Evolutionary conservation across 345 rosid species (phyloP), one percentile per base, ranked within the genome.

Genomic region (Diplotaxis tenuifolia): DNA sequence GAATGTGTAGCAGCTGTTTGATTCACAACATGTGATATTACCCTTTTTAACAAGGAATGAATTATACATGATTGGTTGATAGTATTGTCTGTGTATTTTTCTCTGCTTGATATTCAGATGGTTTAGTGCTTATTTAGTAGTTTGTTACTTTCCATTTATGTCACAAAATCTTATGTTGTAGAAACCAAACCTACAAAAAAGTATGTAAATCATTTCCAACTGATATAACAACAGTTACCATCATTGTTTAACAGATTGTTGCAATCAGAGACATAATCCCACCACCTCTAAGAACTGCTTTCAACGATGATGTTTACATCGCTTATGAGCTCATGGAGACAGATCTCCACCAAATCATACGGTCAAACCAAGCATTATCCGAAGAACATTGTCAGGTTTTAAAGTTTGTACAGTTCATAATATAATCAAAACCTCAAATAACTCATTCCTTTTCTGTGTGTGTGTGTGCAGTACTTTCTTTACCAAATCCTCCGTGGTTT

Each of bases 261-360:
- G 98, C 96, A 64, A 92, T 95, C 80, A 92, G 98, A 86, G 99
- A 95, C 78, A 88, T 95, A 70, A 87, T 95, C 50, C 99, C 97
- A 4, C 97, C 99, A 22, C 89, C 97, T 6, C 85, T 78, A 79
- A 88, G 99, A 75, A 91, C 84, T 32, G 72, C 68, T 18, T 92
- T 95, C 73, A 85, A n/a, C n/a, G n/a, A 95, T 68, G 98, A 95
- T 83, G 99, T 95, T 76, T 95, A 95, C 79, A 92, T 95, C 9
- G 98, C 93, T 3, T 95, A 95, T 80, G 99, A 92, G n/a, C n/a
- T n/a, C n/a, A n/a, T n/a, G n/a, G n/a, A n/a, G n/a, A n/a, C n/a
- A n/a, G n/a, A n/a, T n/a, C 85, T 95, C 67, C 90, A 90, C 74
- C 96, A 87, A 78, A 87, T 95, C 67, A 90, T 95, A 36, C 91